Evolutionary conservation across 2,329 filamentous ascomycete genomes (phyloP).

Genomic region (Talaromyces sp.): DNA sequence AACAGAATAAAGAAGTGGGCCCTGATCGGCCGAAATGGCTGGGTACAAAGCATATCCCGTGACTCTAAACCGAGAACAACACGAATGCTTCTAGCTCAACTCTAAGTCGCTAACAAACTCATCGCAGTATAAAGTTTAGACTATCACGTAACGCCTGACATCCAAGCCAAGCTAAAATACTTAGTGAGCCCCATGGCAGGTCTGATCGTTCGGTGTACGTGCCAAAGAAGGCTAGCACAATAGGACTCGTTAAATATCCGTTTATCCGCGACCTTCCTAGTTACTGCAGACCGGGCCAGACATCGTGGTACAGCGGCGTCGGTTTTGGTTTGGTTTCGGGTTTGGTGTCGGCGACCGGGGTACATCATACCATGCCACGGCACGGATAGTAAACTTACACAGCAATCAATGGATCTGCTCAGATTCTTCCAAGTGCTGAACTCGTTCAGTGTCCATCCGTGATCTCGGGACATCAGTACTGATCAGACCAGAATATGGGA

Average conservation of each 20-base stretch:
- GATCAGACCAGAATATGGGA: not conserved
- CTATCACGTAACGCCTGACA: not conserved
- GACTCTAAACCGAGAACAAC: not conserved
- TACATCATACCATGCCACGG: not conserved
- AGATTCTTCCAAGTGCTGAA: too few species aligned
- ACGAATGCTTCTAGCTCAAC: not conserved
- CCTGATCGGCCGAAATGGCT: not conserved
- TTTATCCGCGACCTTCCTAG: not conserved
- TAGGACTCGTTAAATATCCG: not conserved
- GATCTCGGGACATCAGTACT: too few species aligned
- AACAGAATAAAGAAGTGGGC: not conserved
- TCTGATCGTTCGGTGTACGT: not conserved
- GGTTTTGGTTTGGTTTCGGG: not conserved
- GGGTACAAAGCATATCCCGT: not conserved
- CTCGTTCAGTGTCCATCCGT: too few species aligned
- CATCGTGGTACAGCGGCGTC: not conserved
- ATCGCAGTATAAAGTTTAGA: too few species aligned
- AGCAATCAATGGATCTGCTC: not conserved
- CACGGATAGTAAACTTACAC: not conserved
- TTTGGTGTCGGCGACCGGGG: not conserved
- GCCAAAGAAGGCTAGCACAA: not conserved
- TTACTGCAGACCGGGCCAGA: not conserved
- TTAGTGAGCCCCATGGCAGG: not conserved
- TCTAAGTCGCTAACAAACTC: not conserved
- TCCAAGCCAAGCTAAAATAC: not conserved